Evolutionary conservation across 768 basidiomycete species (phyloP).

Genomic region (Candolleomyces eurysporus): DNA sequence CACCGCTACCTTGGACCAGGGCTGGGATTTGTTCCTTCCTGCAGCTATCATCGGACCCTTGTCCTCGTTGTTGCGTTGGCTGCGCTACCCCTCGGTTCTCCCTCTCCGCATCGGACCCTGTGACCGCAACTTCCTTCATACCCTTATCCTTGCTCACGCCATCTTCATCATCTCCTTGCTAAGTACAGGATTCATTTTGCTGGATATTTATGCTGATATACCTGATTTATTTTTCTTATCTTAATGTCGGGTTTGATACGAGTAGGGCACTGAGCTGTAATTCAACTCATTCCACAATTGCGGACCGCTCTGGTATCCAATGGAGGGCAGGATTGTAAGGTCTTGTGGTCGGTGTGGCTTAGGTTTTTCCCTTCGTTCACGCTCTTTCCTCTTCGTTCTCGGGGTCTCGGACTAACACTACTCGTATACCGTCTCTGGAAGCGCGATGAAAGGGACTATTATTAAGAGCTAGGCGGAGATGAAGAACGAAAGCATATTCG

Average conservation of each 20-base stretch:
- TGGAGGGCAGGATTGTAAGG: no score
- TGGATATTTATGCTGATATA: constrained; percentile 43
- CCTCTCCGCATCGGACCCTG: not conserved
- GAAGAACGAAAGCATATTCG: no score
- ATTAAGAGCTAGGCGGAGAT: no score
- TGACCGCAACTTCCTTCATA: not conserved
- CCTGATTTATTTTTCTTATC: constrained; percentile 19
- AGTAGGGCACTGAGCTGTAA: constrained; percentile 21
- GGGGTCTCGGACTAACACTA: not conserved
- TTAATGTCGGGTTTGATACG: constrained; percentile 20
- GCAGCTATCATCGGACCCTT: constrained; percentile 45
- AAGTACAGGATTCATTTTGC: constrained; percentile 37
- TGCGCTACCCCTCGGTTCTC: constrained; percentile 50
- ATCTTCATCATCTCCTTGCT: constrained; percentile 18
- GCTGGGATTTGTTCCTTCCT: constrained; percentile 63
- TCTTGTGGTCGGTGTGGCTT: no score
- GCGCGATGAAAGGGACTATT: not conserved
- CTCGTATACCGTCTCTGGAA: not conserved
- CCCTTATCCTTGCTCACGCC: not conserved
- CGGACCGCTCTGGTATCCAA: no score
- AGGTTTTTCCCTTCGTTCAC: no score
- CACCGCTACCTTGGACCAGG: constrained; percentile 80
- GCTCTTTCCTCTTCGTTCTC: no score
- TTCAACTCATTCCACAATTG: not conserved
- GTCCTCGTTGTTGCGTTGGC: constrained; percentile 57